These are phyloP conservation scores for Globisporangium ultimum DNA, from an alignment of 352 stramenopile species.

Conservation along the genomic window DNA sequence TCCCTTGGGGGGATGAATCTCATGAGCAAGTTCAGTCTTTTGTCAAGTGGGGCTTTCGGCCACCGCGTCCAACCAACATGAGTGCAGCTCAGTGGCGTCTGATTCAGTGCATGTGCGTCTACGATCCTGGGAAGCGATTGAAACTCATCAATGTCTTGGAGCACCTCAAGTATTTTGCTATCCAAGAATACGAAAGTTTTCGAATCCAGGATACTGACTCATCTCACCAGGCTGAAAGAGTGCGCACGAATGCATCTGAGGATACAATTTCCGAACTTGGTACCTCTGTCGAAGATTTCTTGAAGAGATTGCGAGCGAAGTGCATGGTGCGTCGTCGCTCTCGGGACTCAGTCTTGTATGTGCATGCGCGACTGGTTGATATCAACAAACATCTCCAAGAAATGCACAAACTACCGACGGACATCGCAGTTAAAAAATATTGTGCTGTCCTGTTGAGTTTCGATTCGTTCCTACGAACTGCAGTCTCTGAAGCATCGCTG, in stretches of 20 bases:
- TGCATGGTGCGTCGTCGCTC: conserved; percentile 4
- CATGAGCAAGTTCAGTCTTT: conserved; percentile 2
- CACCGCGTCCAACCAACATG: not conserved
- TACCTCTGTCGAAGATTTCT: conserved; percentile 5
- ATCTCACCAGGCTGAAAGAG: not conserved
- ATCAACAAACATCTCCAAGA: conserved; percentile 9
- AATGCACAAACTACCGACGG: conserved; percentile 8
- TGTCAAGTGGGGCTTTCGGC: conserved; percentile 10
- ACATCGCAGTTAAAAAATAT: conserved; percentile 9
- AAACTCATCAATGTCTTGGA: conserved; percentile 4
- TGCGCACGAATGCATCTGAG: not conserved
- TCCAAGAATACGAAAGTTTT: not conserved
- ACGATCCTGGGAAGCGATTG: conserved; percentile 5
- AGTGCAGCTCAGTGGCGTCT: conserved; percentile 4
- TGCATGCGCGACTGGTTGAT: conserved; percentile 7
- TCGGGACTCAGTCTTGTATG: conserved; percentile 6
- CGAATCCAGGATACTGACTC: not conserved
- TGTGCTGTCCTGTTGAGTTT: conserved; percentile 7
- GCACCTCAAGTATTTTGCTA: conserved; percentile 4
- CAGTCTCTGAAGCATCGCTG: conserved; percentile 8
- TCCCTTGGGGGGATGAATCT: conserved; percentile 1
- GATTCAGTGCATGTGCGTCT: conserved; percentile 9
- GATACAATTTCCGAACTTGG: not conserved
- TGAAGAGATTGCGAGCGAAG: conserved; percentile 6
- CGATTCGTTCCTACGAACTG: conserved; percentile 6